Conservation (phyloP, 139 green algal genomes). For the Chlorella sp. region DNA sequence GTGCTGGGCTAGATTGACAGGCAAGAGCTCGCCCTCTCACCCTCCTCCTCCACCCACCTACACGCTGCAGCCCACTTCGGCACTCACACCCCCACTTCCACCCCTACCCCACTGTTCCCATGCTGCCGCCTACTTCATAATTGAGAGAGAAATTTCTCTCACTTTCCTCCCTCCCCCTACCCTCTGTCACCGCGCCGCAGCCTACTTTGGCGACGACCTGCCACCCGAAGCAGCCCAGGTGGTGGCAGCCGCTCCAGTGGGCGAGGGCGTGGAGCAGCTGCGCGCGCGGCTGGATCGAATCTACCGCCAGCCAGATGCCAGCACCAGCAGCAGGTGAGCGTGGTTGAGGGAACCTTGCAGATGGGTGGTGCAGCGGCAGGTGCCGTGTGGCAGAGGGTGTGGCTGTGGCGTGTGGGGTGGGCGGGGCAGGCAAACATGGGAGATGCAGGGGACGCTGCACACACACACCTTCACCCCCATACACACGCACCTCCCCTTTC, state of each 20-base stretch:
- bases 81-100: conserved; percentile 53
- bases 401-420: no score
- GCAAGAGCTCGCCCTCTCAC: background rate
- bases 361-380: no score
- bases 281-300: conserved; percentile 53
- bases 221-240: conserved; percentile 65
- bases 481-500: no score
- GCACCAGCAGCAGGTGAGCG: conserved; percentile 14
- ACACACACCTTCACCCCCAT: background rate
- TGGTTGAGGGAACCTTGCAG: background rate
- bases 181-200: background rate
- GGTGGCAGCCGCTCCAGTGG: conserved; percentile 47
- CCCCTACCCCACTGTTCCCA: no score
- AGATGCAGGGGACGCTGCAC: background rate
- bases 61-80: conserved; percentile 38
- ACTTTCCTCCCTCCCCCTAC: no score
- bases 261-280: conserved; percentile 33
- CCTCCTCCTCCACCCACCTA: background rate
- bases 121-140: no score
- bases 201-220: conserved; percentile 80
- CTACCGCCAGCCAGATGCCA: conserved; percentile 1
- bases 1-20: no score
- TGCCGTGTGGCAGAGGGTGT: no score
- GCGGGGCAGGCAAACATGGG: no score
- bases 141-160: no score